Conservation (phyloP, 1,139 yeast species). For the Candida glucosophila region DNA sequence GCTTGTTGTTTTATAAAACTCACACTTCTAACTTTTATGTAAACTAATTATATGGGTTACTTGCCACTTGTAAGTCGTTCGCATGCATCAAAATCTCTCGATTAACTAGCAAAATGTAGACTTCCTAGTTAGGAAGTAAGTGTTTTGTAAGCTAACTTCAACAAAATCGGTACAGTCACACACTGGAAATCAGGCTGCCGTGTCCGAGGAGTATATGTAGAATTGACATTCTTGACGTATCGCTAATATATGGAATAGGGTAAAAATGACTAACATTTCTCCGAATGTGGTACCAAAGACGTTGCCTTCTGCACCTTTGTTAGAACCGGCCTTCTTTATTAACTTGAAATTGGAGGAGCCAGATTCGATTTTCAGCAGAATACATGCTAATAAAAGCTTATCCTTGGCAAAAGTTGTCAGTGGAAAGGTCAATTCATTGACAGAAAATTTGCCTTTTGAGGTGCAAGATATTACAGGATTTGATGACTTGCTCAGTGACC, state of each 20-base stretch:
- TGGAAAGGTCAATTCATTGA: constrained; percentile 22
- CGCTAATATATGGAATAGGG: too few relatives aligned
- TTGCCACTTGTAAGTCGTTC: too few relatives aligned
- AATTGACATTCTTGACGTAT: too few relatives aligned
- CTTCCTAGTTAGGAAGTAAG: constrained; percentile 9
- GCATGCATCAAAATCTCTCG: too few relatives aligned
- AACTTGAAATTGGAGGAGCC: constrained; percentile 15
- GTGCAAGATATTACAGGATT: constrained; percentile 23
- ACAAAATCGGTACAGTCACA: too few relatives aligned
- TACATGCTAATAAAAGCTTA: constrained; percentile 11
- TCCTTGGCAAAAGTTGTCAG: constrained; percentile 14
- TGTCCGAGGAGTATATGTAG: too few relatives aligned
- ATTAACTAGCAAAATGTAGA: constrained; percentile 6
- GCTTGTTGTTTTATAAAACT: too few relatives aligned
- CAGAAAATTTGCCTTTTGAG: constrained; percentile 21
- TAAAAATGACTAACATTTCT: too few relatives aligned
- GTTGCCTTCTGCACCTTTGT: constrained; percentile 13
- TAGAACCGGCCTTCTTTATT: constrained; percentile 23
- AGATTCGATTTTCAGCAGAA: constrained; percentile 11
- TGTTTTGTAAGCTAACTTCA: too few relatives aligned
- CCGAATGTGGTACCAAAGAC: constrained; percentile 8
- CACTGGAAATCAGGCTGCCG: too few relatives aligned
- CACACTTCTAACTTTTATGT: too few relatives aligned
- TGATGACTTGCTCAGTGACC: constrained; percentile 36
- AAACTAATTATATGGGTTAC: too few relatives aligned